Evolutionary conservation across 805 yeast genomes (phyloP), one percentile per base, ranked within the genome.

Genomic region (Pichia kluyveri): DNA sequence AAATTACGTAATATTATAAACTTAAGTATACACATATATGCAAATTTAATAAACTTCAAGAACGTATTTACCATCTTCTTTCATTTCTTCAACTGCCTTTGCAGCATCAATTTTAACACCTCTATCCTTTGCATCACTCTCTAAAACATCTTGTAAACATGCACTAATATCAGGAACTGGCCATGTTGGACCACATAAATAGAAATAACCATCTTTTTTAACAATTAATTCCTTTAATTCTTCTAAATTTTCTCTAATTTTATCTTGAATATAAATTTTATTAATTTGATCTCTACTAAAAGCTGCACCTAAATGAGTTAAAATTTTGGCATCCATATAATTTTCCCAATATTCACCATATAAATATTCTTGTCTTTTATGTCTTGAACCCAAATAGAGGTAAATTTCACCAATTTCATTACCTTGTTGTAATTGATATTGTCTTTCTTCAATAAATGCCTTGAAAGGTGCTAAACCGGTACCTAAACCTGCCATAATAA

Each of bases 301-400:
- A 4, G 98, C 98, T 34, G 97, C 97, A 59, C 98, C 98, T 53
- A 91, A 82, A 60, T 88, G 95, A 15, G 98, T 91, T 63, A 91
- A 76, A 48, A 91, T 69, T 48, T 96, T 96, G 5, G 96, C 96
- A 60, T 82, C 89, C 69, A 83, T 80, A 69, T 86, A 89, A 34
- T 96, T 96, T 71, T 91, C 98, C 95, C 96, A 91, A 56, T 89
- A 73, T 69, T 91, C 98, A 63, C 98, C 98, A 61, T 91, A 89
- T 61, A 91, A 76, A 61, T 91, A 91, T 70, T 91, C 98, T 69
- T 91, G 95, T 66, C 86, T 83, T 71, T 83, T 86, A 70, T 91
- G 97, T 71, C 98, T 85, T 42, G 97, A 86, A 56, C 98, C 98
- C 68, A 91, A 69, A 71, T 79, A 91, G 60, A 91, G 71, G 72